These are phyloP conservation scores for Friedmanniomyces endolithicus DNA, from an alignment of 495 filamentous ascomycete genomes.

Conservation along the genomic window DNA sequence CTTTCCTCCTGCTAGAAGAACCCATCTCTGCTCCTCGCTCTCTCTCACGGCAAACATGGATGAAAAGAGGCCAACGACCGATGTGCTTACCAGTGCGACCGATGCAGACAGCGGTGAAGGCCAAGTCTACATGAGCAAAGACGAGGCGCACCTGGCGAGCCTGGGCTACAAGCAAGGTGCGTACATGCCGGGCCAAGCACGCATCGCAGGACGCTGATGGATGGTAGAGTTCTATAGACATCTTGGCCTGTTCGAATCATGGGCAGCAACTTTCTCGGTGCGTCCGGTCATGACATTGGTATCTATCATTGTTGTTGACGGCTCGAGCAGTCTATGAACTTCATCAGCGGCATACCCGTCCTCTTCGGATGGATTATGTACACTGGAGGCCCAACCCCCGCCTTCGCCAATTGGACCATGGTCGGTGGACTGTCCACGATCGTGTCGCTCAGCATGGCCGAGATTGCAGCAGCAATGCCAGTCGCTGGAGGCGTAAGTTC, in stretches of 20 bases:
- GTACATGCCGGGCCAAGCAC: background rate
- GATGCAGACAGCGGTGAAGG: background rate
- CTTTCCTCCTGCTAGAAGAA: too few species aligned
- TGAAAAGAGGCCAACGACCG: background rate
- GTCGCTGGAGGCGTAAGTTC: conserved; percentile 31
- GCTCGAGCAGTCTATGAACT: background rate
- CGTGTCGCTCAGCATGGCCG: conserved; percentile 16
- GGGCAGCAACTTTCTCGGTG: conserved; percentile 5
- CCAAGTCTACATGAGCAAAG: conserved; percentile 1
- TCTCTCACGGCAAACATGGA: background rate
- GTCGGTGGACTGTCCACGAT: conserved; percentile 8
- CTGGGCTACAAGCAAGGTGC: conserved; percentile 7
- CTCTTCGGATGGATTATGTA: conserved; percentile 10
- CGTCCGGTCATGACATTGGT: background rate
- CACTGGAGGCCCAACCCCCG: conserved; percentile 5
- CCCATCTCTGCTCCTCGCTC: background rate
- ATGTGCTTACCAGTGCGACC: background rate
- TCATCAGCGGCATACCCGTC: conserved; percentile 7
- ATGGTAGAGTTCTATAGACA: conserved; percentile 1
- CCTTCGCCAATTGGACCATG: conserved; percentile 12
- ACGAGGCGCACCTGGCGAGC: conserved; percentile 4
- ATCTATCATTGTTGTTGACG: background rate
- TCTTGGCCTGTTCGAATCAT: conserved; percentile 7
- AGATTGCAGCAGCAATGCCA: conserved; percentile 20
- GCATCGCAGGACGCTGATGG: background rate